Conservation (phyloP, 306 rosid species). For the Oemleria cerasiformis region DNA sequence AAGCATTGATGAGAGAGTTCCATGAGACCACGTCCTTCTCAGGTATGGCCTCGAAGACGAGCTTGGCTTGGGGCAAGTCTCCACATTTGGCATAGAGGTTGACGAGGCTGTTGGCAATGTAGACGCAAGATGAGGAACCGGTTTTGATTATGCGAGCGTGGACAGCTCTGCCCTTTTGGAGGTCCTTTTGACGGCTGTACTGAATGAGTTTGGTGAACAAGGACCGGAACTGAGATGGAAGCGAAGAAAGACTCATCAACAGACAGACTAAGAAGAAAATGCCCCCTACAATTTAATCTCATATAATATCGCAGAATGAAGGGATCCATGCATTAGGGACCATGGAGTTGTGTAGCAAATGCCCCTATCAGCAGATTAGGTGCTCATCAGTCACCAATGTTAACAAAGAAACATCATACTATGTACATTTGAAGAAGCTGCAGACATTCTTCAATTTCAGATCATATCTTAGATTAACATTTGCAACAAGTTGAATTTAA, state of each 20-base stretch:
- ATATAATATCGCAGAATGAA: too few species aligned
- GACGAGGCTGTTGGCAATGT: constrained; percentile 55
- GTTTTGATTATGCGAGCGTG: constrained; percentile 54
- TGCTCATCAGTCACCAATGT: background rate
- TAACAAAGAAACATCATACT: background rate
- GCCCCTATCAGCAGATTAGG: background rate
- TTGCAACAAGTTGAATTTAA: background rate
- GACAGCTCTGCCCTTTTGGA: constrained; percentile 38
- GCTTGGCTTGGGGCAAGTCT: constrained; percentile 37
- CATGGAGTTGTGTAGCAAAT: background rate
- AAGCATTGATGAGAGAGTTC: constrained; percentile 77
- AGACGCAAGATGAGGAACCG: constrained; percentile 26
- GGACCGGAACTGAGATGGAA: constrained; percentile 27
- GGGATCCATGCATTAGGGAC: too few species aligned
- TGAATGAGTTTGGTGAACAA: constrained; percentile 29
- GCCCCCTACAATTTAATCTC: too few species aligned
- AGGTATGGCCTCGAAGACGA: constrained; percentile 39
- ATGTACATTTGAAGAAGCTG: background rate
- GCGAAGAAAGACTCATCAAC: constrained; percentile 32
- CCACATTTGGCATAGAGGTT: constrained; percentile 61
- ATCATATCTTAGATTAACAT: background rate
- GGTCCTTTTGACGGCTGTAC: constrained; percentile 39
- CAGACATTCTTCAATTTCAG: background rate
- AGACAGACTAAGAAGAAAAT: background rate
- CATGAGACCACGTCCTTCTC: constrained; percentile 65